phyloP scores from a whole-genome alignment of 2,329 filamentous ascomycete species.

The Colletotrichum ledebouriae region DNA sequence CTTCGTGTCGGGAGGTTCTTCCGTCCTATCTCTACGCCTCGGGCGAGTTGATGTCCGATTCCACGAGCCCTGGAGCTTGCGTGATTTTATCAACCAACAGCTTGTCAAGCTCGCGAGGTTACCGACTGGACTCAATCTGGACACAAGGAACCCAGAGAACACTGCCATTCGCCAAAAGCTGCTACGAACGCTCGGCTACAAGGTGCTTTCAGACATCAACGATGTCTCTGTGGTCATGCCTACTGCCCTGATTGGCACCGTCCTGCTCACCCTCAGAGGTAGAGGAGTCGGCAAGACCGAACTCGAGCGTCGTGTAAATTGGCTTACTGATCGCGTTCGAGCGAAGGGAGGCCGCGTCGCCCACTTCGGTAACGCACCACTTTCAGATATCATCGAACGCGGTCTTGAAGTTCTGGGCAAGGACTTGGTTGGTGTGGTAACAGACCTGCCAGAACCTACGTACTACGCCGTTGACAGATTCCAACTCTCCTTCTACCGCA shows the following conservation, averaged over 20 bases:
- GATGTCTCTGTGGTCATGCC: constrained; percentile 98
- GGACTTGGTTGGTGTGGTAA: constrained; percentile 84
- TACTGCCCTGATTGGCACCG: constrained; percentile 93
- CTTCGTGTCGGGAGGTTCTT: constrained; percentile 87
- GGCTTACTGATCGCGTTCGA: constrained; percentile 85
- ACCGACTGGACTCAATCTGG: constrained; percentile 61
- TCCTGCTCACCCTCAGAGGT: constrained; percentile 89
- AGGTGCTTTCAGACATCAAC: constrained; percentile 94
- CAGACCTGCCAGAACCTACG: constrained; percentile 87
- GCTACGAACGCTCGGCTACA: constrained; percentile 89
- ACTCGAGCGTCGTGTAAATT: constrained; percentile 87
- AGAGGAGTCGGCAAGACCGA: constrained; percentile 92
- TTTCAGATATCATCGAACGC: constrained; percentile 86
- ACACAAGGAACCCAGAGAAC: constrained; percentile 62
- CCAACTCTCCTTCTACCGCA: constrained; percentile 97
- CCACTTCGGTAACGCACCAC: constrained; percentile 86
- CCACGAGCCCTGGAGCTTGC: constrained; percentile 94
- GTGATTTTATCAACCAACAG: constrained; percentile 85
- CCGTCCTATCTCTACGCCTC: constrained; percentile 87
- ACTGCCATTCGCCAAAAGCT: constrained; percentile 76
- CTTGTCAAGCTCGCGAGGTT: constrained; percentile 68
- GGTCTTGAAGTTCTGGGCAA: constrained; percentile 93
- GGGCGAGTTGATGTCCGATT: constrained; percentile 96
- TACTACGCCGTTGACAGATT: constrained; percentile 97
- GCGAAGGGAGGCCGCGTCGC: constrained; percentile 93